Base-by-base conservation (phyloP, 768 basidiomycete species). In the button mushroom (Agaricus bisporus) region DNA sequence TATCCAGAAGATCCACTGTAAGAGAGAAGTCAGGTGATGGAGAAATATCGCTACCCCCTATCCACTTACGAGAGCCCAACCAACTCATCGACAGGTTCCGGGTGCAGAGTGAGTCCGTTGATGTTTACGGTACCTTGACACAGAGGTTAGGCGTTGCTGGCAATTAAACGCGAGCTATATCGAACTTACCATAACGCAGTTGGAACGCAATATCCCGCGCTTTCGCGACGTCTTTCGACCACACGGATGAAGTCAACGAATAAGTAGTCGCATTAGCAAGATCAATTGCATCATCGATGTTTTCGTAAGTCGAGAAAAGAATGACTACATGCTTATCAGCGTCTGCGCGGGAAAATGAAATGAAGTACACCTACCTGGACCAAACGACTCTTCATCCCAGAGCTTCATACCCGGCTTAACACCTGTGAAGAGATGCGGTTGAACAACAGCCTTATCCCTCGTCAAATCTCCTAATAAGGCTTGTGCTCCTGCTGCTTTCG, bases 301-400 rank as follows among this genome's bases (percentile, higher is more conserved):
- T 76, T 20, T 80, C 75, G 15, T 71, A 75, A 1, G 70, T 64
- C 1, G 72, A 68, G 46, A 83, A 65, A 9, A 68, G 70, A 5
- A 79, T 63, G 0, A 81, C 77, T 74, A 61, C 2, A 32, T 20
- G 10, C 36, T 22, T 45, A 42, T 28, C 32, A 32, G 32, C 11
- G 8, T 32, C 32, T 32, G 32, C 8, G 32, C 32, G 11, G 32
- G 8, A 11, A 11, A 32, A 4, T 11, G 32, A 32, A 32, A 32
- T 32, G 7, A 32, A 32, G 14, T 9, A 20, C 42, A 32, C n/a
- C 17, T 37, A 78, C 80, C 78, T 47, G 80, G 84, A 0, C 82
- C 82, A 63, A 86, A 86, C 1, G 77, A 75, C 64, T 88, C 86
- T 28, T 72, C 61, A 20, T 80, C 71, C 81, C 81, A 84, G 11